A percentile compares a stretch with the other conserved stretches of the same genome.
These are phyloP conservation scores for Eutypa lata DNA, from an alignment of 2,329 filamentous ascomycete species.

Conservation along the genomic window DNA sequence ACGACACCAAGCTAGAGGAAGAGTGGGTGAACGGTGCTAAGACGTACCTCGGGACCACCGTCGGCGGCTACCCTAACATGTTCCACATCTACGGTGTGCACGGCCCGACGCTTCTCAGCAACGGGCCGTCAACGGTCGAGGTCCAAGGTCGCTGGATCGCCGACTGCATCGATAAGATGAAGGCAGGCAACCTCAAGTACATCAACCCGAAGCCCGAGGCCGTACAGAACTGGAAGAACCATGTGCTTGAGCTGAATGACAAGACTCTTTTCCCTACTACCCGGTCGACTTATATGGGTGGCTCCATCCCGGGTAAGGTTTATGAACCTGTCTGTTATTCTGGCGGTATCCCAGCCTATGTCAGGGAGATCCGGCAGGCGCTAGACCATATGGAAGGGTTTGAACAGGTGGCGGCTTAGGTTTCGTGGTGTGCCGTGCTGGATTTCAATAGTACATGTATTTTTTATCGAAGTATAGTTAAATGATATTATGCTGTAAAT, in stretches of 20 bases:
- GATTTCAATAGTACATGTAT: too few species aligned
- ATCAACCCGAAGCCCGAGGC: constrained; percentile 47
- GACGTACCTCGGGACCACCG: constrained; percentile 43
- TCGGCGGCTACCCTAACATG: constrained; percentile 47
- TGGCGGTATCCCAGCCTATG: constrained; percentile 37
- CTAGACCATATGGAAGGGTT: constrained; percentile 35
- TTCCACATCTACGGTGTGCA: constrained; percentile 54
- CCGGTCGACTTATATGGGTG: constrained; percentile 54
- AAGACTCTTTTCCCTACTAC: constrained; percentile 46
- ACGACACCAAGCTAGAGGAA: constrained; percentile 35
- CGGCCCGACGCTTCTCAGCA: constrained; percentile 53
- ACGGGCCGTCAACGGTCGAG: constrained; percentile 53
- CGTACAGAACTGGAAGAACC: constrained; percentile 45
- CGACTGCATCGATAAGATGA: constrained; percentile 47
- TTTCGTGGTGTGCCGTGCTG: too few species aligned
- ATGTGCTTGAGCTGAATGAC: constrained; percentile 44
- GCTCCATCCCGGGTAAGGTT: constrained; percentile 50
- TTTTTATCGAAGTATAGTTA: too few species aligned
- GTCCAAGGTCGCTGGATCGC: constrained; percentile 56
- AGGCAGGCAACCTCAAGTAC: constrained; percentile 41
- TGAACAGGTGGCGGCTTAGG: constrained; percentile 5
- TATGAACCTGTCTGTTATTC: constrained; percentile 49
- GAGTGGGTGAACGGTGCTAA: constrained; percentile 39
- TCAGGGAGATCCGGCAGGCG: constrained; percentile 28
- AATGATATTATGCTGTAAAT: too few species aligned